Evolutionary conservation across 1,284 basidiomycete species (phyloP).

Genomic region (Apiotrichum montevideense): DNA sequence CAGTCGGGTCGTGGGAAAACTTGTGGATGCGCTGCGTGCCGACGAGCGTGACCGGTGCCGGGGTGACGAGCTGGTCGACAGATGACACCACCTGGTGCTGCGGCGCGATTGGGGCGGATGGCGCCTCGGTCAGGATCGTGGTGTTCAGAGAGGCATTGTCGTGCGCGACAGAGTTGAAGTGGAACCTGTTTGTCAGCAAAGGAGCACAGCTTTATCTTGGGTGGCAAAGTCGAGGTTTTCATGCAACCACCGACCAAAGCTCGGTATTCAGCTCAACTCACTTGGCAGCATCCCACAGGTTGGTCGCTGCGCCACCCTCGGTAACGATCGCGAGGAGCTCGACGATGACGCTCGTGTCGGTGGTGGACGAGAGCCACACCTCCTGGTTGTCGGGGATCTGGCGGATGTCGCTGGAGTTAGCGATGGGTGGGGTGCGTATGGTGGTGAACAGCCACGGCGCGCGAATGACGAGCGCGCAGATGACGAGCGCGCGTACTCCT

Average conservation of each 20-base stretch:
- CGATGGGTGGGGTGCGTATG: background rate
- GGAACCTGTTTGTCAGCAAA: conserved; percentile 57
- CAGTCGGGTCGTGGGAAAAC: conserved; percentile 51
- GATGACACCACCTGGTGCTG: conserved; percentile 3
- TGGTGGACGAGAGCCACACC: conserved; percentile 71
- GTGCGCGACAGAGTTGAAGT: conserved; percentile 85
- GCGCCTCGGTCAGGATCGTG: conserved; percentile 45
- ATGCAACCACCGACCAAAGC: too few species aligned
- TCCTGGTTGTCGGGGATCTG: conserved; percentile 98
- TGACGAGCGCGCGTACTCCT: background rate
- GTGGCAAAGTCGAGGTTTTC: background rate
- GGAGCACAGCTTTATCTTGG: background rate
- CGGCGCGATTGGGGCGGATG: conserved; percentile 15
- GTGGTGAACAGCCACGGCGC: background rate
- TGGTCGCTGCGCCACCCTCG: conserved; percentile 46
- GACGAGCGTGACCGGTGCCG: conserved; percentile 54
- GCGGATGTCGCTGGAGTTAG: conserved; percentile 63
- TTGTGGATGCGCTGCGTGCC: conserved; percentile 70
- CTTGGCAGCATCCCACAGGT: conserved; percentile 61
- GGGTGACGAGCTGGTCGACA: conserved; percentile 31
- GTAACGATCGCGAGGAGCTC: conserved; percentile 77
- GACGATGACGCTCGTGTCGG: conserved; percentile 70
- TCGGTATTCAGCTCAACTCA: conserved; percentile 41
- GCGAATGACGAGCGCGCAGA: background rate
- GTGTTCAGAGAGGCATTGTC: conserved; percentile 71